Evolutionary conservation across 1,284 basidiomycete species (phyloP).

Genomic region (Phylloporus sp.): DNA sequence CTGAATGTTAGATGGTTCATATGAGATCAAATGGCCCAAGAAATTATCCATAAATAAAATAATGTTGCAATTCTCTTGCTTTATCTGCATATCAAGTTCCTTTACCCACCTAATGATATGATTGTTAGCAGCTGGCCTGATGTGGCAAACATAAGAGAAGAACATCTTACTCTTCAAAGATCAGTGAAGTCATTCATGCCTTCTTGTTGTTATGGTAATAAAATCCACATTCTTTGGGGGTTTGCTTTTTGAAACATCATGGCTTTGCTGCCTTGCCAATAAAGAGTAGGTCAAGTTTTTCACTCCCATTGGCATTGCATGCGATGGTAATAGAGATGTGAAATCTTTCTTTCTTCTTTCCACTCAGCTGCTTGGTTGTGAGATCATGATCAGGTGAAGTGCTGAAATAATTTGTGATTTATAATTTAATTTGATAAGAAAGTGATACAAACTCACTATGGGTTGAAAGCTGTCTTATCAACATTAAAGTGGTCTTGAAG

Average conservation of each 20-base stretch:
- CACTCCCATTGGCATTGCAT: background rate
- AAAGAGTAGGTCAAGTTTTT: background rate
- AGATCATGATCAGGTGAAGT: background rate
- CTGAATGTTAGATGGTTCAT: background rate
- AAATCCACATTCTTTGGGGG: background rate
- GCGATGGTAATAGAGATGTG: background rate
- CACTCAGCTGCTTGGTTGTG: background rate
- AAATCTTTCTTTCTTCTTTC: background rate
- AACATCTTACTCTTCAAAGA: background rate
- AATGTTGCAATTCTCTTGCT: background rate
- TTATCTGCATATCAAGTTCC: background rate
- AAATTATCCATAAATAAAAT: conserved; percentile 5
- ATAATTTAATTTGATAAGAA: background rate
- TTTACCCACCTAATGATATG: background rate
- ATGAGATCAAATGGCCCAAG: background rate
- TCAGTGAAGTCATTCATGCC: background rate
- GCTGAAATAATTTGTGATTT: background rate
- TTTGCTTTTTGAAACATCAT: background rate
- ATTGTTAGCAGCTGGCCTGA: no score
- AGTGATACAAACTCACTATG: background rate
- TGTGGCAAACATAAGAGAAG: no score
- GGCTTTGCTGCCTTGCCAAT: background rate
- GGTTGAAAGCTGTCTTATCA: background rate
- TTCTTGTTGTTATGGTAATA: background rate
- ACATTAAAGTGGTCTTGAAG: background rate